Base-by-base conservation (phyloP, 106 monocot genomes). In the Dendrobium catenatum region DNA sequence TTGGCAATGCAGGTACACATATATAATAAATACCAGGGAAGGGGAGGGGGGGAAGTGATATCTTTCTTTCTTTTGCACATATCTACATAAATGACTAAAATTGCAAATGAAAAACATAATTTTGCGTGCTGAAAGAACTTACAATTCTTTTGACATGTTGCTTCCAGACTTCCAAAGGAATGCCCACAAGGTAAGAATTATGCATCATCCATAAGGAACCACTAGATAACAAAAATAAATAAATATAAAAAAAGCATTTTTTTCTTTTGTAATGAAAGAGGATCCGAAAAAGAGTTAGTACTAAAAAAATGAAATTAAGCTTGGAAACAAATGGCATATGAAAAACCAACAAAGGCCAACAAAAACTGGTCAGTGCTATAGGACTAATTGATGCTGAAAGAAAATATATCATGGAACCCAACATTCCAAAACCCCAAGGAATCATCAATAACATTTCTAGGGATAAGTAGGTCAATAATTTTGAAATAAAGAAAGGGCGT, bases 141-240 rank as follows among this genome's bases (percentile, higher is more conserved):
- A 93, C 95, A 88, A 88, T 88, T 88, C 79, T 88, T 44, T 76
- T 81, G 55, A 93, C 84, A 81, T 93, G 89, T 26, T 88, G 93
- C 84, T 85, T 66, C 95, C 95, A 78, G 79, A 64, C 81, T 90
- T 44, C 95, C 91, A 84, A 82, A 96, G 24, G 95, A 96, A 82
- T 96, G 95, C 3, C 95, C 95, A 82, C 95, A 96, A n/a, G 87
- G 41, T 68, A 96, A 74, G 56, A 96, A 88, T 88, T 93, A 86
- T 55, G 95, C 95, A 88, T 96, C 95, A 90, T 96, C 95, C 93
- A 96, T 96, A 15, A 96, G 88, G 59, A 31, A 83, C 93, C 91
- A 11, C 95, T 94, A 70, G 17, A 72, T 81, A 77, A 70, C 1
- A 42, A 24, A 42, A 31, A 42, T 9, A 83, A 81, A 54, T 17